Evolutionary conservation across 2,329 filamentous ascomycete species (phyloP), one percentile per base, ranked within the genome.

Genomic region (Monosporascus sp.): DNA sequence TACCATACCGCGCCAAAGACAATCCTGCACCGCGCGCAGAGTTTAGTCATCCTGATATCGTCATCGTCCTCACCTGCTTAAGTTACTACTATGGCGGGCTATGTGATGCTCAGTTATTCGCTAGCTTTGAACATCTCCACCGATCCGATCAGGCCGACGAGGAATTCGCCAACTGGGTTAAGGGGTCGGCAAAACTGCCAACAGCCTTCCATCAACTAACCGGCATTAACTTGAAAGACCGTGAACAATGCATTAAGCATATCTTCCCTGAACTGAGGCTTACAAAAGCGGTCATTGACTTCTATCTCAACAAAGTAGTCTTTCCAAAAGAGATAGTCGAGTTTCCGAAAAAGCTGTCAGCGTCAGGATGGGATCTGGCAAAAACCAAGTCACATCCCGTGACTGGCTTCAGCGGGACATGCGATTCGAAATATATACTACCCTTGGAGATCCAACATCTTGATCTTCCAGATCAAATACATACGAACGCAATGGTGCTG

Each of bases 341-440:
- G 53, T 90, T 88, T 47, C 77, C 79, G 0, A 52, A 74, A 8
- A 89, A 88, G 55, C 67, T 90, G 0, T 83, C 81, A 0, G 76
- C 82, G 0, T 89, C 85, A 0, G 85, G 84, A 0, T 90, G 85
- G 86, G 84, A 90, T 55, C 69, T 89, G 18, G 81, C 71, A 0
- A 63, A 70, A 38, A 47, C 47, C 5, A 84, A 77, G 51, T 6
- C 18, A 0, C 68, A 81, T 20, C 72, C 76, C 0, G 83, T 77
- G 0, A 84, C 82, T 0, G 87, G 87, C 0, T 90, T 90, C 60
- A 88, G 83, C 51, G 86, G 87, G 0, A 90, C 87, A 0, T 85
- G 83, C 24, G 86, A 90, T 57, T 82, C 79, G 0, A 67, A 75
- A 11, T 70, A 75, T n/a, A 61, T 85, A 0, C 70, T 90, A 0